phyloP scores from a whole-genome alignment of 305 asterid species.

The Plantago lanceolata region DNA sequence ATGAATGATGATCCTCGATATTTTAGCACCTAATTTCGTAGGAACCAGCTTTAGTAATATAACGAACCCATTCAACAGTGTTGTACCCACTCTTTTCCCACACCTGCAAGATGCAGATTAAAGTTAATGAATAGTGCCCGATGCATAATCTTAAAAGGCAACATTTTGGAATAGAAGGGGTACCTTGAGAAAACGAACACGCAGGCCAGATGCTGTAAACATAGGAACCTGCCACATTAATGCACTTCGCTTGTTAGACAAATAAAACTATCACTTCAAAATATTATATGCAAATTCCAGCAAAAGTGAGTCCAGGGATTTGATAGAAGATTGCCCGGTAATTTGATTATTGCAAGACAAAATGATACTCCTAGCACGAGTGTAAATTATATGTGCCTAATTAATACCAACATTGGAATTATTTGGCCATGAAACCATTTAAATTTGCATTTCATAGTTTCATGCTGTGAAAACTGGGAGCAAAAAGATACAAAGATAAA shows the following conservation, averaged over 20 bases:
- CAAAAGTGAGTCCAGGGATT: no score
- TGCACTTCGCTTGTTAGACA: conserved; percentile 24
- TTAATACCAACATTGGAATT: no score
- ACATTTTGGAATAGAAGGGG: conserved; percentile 14
- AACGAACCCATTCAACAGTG: conserved; percentile 99
- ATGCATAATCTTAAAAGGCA: conserved; percentile 9
- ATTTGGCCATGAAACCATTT: no score
- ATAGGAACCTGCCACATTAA: conserved; percentile 75
- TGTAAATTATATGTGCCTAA: no score
- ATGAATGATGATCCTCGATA: conserved; percentile 9
- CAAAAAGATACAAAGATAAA: no score
- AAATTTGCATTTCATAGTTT: no score
- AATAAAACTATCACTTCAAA: no score
- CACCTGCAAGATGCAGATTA: conserved; percentile 53
- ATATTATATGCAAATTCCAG: no score
- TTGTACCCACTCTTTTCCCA: conserved; percentile 99
- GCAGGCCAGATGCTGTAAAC: conserved; percentile 97
- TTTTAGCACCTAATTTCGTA: conserved; percentile 92
- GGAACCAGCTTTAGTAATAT: conserved; percentile 97
- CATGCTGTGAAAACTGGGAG: no score
- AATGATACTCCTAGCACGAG: not conserved
- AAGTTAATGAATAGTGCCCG: conserved; percentile 15
- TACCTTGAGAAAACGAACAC: conserved; percentile 98
- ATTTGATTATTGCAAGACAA: not conserved
- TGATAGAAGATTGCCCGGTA: no score